A percentile compares a stretch with the other conserved stretches of the same genome.
Conservation (phyloP, 2,329 filamentous ascomycete species). For the Pestalotiopsis fici region DNA sequence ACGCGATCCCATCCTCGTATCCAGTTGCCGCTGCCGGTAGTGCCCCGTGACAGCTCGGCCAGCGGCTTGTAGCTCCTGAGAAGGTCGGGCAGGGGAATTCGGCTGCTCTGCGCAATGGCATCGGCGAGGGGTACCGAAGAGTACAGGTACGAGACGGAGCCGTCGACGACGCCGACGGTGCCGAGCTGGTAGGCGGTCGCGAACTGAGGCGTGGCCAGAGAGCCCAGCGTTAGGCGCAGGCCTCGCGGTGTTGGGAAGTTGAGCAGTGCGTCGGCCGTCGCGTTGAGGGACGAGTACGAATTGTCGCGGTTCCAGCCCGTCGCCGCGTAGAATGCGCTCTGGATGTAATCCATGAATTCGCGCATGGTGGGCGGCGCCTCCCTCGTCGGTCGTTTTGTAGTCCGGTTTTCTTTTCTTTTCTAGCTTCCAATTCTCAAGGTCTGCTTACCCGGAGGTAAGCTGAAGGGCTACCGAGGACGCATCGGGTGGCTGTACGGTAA, state of each 20-base stretch:
- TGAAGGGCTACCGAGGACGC: slow-evolving; percentile 3
- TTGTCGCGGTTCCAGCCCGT: slow-evolving; percentile 91
- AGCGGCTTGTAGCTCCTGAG: slow-evolving; percentile 83
- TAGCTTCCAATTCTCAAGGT: not conserved
- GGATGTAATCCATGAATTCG: slow-evolving; percentile 97
- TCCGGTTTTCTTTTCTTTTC: not conserved
- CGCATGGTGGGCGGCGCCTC: slow-evolving; percentile 62
- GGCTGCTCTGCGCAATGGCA: slow-evolving; percentile 68
- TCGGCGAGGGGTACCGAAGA: slow-evolving; percentile 77
- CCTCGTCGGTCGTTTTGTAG: not conserved
- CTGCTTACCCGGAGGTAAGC: slow-evolving; percentile 10
- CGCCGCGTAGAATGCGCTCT: slow-evolving; percentile 83
- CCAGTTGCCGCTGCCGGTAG: not conserved
- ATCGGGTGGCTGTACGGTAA: not conserved
- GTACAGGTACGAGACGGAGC: slow-evolving; percentile 96
- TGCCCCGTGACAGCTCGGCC: slow-evolving; percentile 52
- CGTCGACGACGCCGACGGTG: slow-evolving; percentile 88
- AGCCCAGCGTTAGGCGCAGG: slow-evolving; percentile 83
- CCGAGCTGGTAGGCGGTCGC: slow-evolving; percentile 92
- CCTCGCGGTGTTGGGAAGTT: slow-evolving; percentile 87
- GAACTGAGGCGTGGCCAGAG: slow-evolving; percentile 89
- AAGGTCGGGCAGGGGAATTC: slow-evolving; percentile 75
- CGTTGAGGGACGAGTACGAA: slow-evolving; percentile 84
- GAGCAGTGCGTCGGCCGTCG: slow-evolving; percentile 81
- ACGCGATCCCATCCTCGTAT: slow-evolving; percentile 15